These are phyloP conservation scores for Solanum aculeatissimum DNA, from an alignment of 305 asterid species.

Conservation along the genomic window DNA sequence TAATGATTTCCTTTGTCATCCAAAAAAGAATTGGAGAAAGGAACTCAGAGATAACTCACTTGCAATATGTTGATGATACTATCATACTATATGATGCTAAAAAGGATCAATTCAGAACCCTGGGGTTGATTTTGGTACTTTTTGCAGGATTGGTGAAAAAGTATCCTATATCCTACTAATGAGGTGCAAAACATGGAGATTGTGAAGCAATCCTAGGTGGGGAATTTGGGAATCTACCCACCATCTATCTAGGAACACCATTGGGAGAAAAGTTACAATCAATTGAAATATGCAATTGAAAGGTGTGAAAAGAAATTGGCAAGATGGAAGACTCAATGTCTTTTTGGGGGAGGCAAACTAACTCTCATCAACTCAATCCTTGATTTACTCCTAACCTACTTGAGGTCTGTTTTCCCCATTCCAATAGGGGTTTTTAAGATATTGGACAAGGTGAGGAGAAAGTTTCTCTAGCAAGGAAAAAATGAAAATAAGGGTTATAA, in stretches of 20 bases:
- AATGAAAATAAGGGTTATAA: not conserved
- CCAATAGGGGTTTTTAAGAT: not conserved
- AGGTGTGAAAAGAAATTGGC: not conserved
- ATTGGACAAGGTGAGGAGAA: not conserved
- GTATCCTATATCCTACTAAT: not conserved
- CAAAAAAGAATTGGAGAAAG: not conserved
- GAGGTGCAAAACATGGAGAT: not conserved
- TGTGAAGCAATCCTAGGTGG: not conserved
- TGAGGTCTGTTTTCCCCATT: not conserved
- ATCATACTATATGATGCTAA: not conserved
- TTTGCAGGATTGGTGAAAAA: not conserved
- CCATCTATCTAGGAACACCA: not conserved
- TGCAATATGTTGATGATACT: not conserved
- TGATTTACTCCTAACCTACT: not conserved
- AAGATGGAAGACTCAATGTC: not conserved
- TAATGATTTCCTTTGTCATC: no score
- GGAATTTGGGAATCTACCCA: not conserved
- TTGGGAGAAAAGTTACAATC: not conserved
- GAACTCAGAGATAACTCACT: not conserved
- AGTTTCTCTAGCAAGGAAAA: not conserved
- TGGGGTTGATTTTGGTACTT: not conserved
- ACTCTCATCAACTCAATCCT: not conserved
- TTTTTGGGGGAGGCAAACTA: not conserved
- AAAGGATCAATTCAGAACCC: not conserved
- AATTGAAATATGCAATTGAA: not conserved